Conservation (phyloP, 495 filamentous ascomycete species). For the Penicillium samsonianum region DNA sequence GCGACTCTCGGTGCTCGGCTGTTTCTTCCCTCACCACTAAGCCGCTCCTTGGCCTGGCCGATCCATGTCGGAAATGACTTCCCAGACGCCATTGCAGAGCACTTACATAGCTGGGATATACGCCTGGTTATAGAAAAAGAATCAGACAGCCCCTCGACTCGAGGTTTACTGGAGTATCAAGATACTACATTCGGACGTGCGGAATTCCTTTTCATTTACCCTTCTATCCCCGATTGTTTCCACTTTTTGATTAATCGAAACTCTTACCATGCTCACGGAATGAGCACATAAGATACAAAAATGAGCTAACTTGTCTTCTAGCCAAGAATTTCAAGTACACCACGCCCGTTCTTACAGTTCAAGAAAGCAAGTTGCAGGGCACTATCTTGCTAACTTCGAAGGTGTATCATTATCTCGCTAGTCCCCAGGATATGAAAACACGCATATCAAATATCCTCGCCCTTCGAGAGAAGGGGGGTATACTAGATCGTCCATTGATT, state of each 20-base stretch:
- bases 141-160: slow-evolving; percentile 60
- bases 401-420: slow-evolving; percentile 67
- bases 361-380: slow-evolving; percentile 13
- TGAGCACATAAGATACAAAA: slow-evolving; percentile 12
- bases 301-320: slow-evolving; percentile 23
- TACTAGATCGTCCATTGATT: slow-evolving; percentile 28
- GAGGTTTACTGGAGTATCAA: slow-evolving; percentile 33
- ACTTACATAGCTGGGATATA: slow-evolving; percentile 65
- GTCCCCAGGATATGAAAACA: slow-evolving; percentile 54
- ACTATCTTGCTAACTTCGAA: slow-evolving; percentile 42
- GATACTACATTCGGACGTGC: slow-evolving; percentile 47
- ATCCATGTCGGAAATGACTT: slow-evolving; percentile 83
- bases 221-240: slow-evolving; percentile 8
- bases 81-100: slow-evolving; percentile 53
- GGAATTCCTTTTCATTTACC: slow-evolving; percentile 5
- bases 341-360: slow-evolving; percentile 50
- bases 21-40: slow-evolving; percentile 23
- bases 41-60: slow-evolving; percentile 69
- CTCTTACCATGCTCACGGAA: background rate
- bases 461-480: slow-evolving; percentile 13
- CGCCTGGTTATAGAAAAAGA: slow-evolving; percentile 67
- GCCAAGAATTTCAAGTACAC: slow-evolving; percentile 73
- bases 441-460: slow-evolving; percentile 15
- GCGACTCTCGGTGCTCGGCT: slow-evolving; percentile 40
- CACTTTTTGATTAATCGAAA: background rate